Evolutionary conservation across 2,329 filamentous ascomycete genomes (phyloP).

Genomic region (Pseudocercospora fuligena): DNA sequence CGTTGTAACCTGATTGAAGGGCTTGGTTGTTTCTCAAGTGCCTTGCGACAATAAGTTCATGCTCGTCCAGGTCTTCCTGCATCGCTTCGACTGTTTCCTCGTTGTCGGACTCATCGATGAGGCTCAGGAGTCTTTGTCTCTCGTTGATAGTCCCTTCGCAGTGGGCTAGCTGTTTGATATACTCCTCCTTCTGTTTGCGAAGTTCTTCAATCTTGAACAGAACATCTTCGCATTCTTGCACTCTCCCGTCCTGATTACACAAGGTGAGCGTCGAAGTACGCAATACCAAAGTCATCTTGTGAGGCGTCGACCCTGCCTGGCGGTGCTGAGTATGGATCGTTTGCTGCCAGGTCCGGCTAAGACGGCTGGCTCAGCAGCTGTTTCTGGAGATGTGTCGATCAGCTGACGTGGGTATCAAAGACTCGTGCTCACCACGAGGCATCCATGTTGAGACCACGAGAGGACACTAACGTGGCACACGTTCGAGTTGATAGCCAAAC

Average conservation of each 20-base stretch:
- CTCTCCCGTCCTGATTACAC: background rate
- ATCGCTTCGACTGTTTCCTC: background rate
- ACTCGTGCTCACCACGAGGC: constrained; percentile 3
- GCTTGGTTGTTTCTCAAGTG: background rate
- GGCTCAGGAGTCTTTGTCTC: background rate
- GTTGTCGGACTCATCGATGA: background rate
- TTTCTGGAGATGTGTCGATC: background rate
- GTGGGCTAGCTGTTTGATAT: constrained; percentile 4
- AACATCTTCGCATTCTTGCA: background rate
- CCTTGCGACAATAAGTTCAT: background rate
- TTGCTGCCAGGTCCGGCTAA: background rate
- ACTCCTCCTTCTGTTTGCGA: constrained; percentile 1
- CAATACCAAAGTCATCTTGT: background rate
- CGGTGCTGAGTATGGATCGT: background rate
- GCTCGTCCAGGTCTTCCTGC: background rate
- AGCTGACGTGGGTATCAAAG: background rate
- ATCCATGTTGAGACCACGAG: constrained; percentile 6
- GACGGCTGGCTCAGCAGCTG: background rate
- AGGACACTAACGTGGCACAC: background rate
- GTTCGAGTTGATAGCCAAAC: constrained; percentile 4
- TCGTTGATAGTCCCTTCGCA: constrained; percentile 1
- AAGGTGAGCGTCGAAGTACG: background rate
- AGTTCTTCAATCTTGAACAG: background rate
- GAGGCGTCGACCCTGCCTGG: background rate
- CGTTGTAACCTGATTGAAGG: background rate